Conservation (phyloP, 306 rosid genomes). For the Ceratonia siliqua region DNA sequence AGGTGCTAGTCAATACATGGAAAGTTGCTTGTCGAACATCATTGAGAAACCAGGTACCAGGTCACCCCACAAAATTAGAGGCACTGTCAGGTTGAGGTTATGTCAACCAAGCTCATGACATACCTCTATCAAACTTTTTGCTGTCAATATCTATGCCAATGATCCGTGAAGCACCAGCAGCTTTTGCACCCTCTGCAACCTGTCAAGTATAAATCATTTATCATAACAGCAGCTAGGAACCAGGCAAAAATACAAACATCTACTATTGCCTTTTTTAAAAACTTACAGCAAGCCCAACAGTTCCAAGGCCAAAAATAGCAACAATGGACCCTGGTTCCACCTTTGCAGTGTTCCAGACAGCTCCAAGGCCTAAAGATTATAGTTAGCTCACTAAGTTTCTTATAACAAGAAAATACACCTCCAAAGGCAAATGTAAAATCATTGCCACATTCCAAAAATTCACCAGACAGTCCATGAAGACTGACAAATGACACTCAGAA, state of each 20-base stretch:
- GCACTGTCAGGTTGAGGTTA: neutral
- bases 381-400: neutral
- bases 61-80: neutral
- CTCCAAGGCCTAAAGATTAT: slow-evolving; percentile 75
- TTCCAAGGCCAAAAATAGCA: slow-evolving; percentile 92
- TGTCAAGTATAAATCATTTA: slow-evolving; percentile 37
- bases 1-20: neutral
- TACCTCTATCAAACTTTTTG: slow-evolving; percentile 82
- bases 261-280: slow-evolving; percentile 20
- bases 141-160: slow-evolving; percentile 86
- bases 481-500: slow-evolving; percentile 4
- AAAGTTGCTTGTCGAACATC: neutral
- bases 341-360: slow-evolving; percentile 99
- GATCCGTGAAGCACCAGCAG: slow-evolving; percentile 89
- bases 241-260: slow-evolving; percentile 23
- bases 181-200: slow-evolving; percentile 97
- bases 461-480: neutral
- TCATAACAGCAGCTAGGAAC: slow-evolving; percentile 14
- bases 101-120: slow-evolving; percentile 24
- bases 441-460: slow-evolving; percentile 11
- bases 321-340: slow-evolving; percentile 86
- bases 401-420: neutral
- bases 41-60: neutral
- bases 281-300: slow-evolving; percentile 95
- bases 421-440: neutral